phyloP scores from a whole-genome alignment of 1,284 basidiomycete genomes.

The Austroboletus niveus region DNA sequence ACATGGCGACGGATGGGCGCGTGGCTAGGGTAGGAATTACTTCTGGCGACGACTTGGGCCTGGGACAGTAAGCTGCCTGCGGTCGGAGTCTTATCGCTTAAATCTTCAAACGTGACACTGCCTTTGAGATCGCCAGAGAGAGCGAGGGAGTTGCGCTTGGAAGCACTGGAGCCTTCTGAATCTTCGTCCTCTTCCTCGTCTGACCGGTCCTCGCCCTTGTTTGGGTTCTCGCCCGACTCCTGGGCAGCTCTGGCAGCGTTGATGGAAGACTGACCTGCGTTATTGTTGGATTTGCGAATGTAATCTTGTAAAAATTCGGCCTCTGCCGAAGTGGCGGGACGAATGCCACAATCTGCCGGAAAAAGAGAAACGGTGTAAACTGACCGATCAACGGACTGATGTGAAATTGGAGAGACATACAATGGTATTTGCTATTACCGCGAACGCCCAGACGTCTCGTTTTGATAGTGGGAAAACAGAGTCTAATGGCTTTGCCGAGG shows the following conservation, averaged over 20 bases:
- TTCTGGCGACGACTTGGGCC: conserved; percentile 60
- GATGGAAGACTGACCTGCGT: conserved; percentile 67
- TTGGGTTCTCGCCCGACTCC: conserved; percentile 55
- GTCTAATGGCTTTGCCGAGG: conserved; percentile 88
- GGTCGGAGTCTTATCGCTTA: conserved; percentile 80
- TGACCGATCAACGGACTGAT: conserved; percentile 32
- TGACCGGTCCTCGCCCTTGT: conserved; percentile 63
- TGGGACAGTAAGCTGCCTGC: conserved; percentile 72
- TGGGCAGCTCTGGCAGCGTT: conserved; percentile 66
- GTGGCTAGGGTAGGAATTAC: conserved; percentile 58
- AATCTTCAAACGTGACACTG: conserved; percentile 54
- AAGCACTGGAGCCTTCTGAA: conserved; percentile 65
- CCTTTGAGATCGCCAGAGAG: conserved; percentile 64
- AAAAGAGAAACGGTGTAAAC: conserved; percentile 35
- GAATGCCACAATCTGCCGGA: conserved; percentile 78
- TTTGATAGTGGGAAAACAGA: conserved; percentile 92
- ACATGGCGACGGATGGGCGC: conserved; percentile 72
- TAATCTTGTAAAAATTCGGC: conserved; percentile 89
- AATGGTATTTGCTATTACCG: conserved; percentile 92
- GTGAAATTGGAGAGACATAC: conserved; percentile 47
- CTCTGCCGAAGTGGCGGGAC: conserved; percentile 83
- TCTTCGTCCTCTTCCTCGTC: conserved; percentile 84
- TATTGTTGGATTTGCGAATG: conserved; percentile 85
- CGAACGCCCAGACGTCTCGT: conserved; percentile 87
- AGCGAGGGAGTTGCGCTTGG: conserved; percentile 72